Evolutionary conservation across 768 basidiomycete genomes (phyloP), one percentile per base, ranked within the genome.

Genomic region (Podaxis sp.): DNA sequence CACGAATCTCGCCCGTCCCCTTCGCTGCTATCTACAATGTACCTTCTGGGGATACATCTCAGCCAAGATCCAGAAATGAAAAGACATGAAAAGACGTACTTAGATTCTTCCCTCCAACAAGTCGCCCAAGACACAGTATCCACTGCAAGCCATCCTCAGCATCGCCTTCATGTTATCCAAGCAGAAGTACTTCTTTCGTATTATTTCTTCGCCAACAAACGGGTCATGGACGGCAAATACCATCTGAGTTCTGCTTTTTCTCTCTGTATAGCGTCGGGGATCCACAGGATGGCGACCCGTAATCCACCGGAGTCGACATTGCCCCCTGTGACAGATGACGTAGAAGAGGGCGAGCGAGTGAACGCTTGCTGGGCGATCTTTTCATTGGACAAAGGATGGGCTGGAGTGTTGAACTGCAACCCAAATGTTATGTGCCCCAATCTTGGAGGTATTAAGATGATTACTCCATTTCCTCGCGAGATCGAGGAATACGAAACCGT

Each of bases 131-230:
- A 62, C 15, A 71, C 71, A 2, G 69, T 71, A 9, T 69, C 84
- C 9, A 77, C 79, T 3, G 72, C 75, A 6, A 64, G 61, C 1
- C 82, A 85, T 38, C 78, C 79, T 33, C 66, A 76, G 2, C 69
- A 70, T 66, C 73, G 82, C n/a, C 68, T 86, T 44, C 78, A 84
- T 36, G 73, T 80, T 1, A 74, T 86, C 13, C 85, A 86, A 65
- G 76, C 82, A 1, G 82, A 87, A 61, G 75, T 88, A 2, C 74
- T 90, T 22, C 75, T 89, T 22, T 72, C 83, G 1, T 77, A 78
- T 59, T 87, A 84, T 66, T 84, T 87, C 69, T 83, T 86, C 64
- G 74, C 78, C 15, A 73, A 76, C 24, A 84, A 81, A 24, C 75
- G 84, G 22, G 68, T 77, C 15, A 71, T 86, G 7, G 87, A 80